A percentile compares a stretch with the other conserved stretches of the same genome.
Evolutionary conservation across 2,329 filamentous ascomycete species (phyloP).

Genomic region (Xylariaceae sp.): DNA sequence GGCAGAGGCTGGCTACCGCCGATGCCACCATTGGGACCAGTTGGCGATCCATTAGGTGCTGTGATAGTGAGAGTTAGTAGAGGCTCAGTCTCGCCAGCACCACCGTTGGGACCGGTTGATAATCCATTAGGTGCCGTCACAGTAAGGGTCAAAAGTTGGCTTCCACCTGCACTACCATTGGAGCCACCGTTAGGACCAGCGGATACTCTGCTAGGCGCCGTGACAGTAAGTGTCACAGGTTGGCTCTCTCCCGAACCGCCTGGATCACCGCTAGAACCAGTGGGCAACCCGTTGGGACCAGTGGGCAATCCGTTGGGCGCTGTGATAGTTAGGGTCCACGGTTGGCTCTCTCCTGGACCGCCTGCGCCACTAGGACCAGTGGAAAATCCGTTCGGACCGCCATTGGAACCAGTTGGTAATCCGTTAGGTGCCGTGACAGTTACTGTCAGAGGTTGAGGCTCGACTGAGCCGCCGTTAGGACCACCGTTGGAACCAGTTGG

Average conservation of each 20-base stretch:
- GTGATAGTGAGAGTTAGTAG: conserved; percentile 13
- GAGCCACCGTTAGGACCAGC: background rate
- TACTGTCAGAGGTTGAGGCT: background rate
- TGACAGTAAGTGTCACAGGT: conserved; percentile 14
- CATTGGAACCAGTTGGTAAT: too few species aligned
- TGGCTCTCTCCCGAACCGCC: background rate
- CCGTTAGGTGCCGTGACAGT: too few species aligned
- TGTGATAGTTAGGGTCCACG: conserved; percentile 20
- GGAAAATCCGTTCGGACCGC: conserved; percentile 9
- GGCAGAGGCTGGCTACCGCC: conserved; percentile 9
- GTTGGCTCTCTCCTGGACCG: background rate
- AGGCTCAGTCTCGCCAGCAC: background rate
- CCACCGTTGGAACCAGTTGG: conserved; percentile 7
- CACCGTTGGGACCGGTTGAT: background rate
- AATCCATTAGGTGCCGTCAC: conserved; percentile 1
- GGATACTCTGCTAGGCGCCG: background rate
- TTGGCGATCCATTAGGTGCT: conserved; percentile 13
- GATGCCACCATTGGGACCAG: conserved; percentile 20
- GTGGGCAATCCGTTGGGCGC: conserved; percentile 6
- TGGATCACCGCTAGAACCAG: background rate
- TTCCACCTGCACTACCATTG: conserved; percentile 1
- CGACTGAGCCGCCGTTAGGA: background rate
- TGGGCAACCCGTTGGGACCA: background rate
- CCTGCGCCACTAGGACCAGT: conserved; percentile 5
- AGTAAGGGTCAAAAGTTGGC: conserved; percentile 14